Conservation (phyloP, 2,329 filamentous ascomycete species). For the Herpotrichia juniperi region DNA sequence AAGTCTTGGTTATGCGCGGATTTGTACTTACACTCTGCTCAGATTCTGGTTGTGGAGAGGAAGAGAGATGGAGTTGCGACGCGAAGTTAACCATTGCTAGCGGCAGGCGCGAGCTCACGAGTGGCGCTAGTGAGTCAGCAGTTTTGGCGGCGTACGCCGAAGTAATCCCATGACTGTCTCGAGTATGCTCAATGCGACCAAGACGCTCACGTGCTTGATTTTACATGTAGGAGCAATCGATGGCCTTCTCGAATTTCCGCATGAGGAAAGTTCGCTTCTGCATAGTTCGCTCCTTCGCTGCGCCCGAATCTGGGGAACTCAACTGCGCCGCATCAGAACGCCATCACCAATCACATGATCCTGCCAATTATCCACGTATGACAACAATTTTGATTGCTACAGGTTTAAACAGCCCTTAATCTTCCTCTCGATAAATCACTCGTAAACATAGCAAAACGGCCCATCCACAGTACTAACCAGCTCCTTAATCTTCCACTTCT, state of each 20-base stretch:
- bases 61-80: slow-evolving; percentile 12
- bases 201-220: background rate
- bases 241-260: background rate
- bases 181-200: no score
- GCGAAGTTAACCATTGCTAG: background rate
- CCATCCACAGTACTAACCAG: slow-evolving; percentile 54
- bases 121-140: slow-evolving; percentile 1
- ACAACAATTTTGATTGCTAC: no score
- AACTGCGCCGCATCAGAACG: background rate
- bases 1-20: background rate
- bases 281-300: background rate
- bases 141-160: background rate
- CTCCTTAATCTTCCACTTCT: slow-evolving; percentile 47
- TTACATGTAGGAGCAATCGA: background rate
- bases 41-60: slow-evolving; percentile 25
- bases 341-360: no score
- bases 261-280: background rate
- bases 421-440: slow-evolving; percentile 17
- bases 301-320: background rate
- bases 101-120: slow-evolving; percentile 1
- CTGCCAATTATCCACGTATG: no score
- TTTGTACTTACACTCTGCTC: slow-evolving; percentile 31
- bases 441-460: slow-evolving; percentile 56
- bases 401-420: no score
- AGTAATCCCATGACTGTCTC: no score